phyloP scores from a whole-genome alignment of 305 asterid genomes.

The Andrographis paniculata region DNA sequence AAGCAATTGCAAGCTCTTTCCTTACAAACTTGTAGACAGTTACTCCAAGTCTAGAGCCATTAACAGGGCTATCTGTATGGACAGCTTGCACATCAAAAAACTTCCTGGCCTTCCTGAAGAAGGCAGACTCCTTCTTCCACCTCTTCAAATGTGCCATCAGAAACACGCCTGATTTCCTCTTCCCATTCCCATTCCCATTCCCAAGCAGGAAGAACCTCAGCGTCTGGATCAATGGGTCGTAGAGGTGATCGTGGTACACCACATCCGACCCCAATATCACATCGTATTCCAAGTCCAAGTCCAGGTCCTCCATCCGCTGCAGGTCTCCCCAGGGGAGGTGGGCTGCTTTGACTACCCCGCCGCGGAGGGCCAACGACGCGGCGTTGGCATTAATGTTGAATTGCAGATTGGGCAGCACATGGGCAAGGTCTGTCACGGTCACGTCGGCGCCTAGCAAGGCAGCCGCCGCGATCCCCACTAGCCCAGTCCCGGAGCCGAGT shows the following conservation, averaged over 20 bases:
- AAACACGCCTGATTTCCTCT: conserved; percentile 40
- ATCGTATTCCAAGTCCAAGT: conserved; percentile 49
- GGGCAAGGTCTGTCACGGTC: conserved; percentile 81
- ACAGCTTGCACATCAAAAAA: conserved; percentile 38
- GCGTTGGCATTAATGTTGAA: conserved; percentile 57
- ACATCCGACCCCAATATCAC: conserved; percentile 66
- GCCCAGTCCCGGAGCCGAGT: conserved; percentile 93
- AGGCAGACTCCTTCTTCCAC: conserved; percentile 65
- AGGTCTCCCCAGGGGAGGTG: conserved; percentile 69
- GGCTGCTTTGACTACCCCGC: conserved; percentile 41
- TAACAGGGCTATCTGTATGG: conserved; percentile 31
- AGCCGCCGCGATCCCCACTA: conserved; percentile 83
- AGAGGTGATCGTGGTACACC: conserved; percentile 58
- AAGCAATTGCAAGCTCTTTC: conserved; percentile 1
- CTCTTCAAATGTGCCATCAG: conserved; percentile 35
- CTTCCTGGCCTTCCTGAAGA: conserved; percentile 61
- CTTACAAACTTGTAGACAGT: conserved; percentile 44
- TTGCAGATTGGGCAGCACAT: conserved; percentile 57
- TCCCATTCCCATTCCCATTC: conserved; percentile 48
- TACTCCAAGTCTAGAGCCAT: conserved; percentile 76
- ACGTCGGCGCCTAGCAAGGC: conserved; percentile 61
- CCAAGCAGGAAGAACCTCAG: conserved; percentile 38
- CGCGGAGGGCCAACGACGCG: conserved; percentile 21
- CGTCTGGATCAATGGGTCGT: conserved; percentile 51
- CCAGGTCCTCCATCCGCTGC: conserved; percentile 42